Conservation (phyloP, 495 filamentous ascomycete genomes). For the Pseudevernia furfuracea region DNA sequence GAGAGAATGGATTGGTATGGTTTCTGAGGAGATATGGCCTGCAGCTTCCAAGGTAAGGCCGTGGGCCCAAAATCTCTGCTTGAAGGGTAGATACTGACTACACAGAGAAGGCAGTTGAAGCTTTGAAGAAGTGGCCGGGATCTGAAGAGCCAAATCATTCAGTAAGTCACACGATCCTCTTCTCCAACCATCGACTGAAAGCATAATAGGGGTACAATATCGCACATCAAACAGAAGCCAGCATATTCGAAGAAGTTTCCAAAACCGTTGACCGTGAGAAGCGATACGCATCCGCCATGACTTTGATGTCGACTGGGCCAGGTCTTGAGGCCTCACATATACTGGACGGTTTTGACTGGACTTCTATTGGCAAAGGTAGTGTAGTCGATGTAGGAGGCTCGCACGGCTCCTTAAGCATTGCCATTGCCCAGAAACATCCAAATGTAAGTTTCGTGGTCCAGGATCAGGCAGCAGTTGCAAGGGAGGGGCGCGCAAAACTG, state of each 20-base stretch:
- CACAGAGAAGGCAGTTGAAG: conserved; percentile 14
- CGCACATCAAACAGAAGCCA: conserved; percentile 42
- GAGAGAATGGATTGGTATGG: conserved; percentile 45
- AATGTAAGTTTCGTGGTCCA: conserved; percentile 42
- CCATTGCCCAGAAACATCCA: conserved; percentile 25
- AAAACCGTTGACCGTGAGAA: conserved; percentile 38
- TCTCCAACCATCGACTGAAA: too few species aligned
- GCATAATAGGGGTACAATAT: conserved; percentile 39
- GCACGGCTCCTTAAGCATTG: conserved; percentile 27
- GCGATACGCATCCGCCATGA: conserved; percentile 43
- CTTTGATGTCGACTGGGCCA: conserved; percentile 40
- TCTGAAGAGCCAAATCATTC: conserved; percentile 34
- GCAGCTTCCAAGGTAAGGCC: conserved; percentile 30
- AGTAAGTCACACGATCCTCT: conserved; percentile 21
- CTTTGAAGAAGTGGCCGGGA: conserved; percentile 23
- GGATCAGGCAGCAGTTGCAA: conserved; percentile 42
- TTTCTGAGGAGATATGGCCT: conserved; percentile 45
- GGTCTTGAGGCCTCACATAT: conserved; percentile 43
- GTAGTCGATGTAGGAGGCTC: conserved; percentile 32
- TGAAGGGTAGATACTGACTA: background rate
- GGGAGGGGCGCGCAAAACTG: conserved; percentile 33
- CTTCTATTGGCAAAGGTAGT: conserved; percentile 36
- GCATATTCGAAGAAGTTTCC: conserved; percentile 35
- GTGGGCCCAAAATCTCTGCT: background rate
- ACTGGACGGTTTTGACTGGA: conserved; percentile 39